Conservation (phyloP, 2,329 filamentous ascomycete genomes). For the Pseudocercospora macadamiae region DNA sequence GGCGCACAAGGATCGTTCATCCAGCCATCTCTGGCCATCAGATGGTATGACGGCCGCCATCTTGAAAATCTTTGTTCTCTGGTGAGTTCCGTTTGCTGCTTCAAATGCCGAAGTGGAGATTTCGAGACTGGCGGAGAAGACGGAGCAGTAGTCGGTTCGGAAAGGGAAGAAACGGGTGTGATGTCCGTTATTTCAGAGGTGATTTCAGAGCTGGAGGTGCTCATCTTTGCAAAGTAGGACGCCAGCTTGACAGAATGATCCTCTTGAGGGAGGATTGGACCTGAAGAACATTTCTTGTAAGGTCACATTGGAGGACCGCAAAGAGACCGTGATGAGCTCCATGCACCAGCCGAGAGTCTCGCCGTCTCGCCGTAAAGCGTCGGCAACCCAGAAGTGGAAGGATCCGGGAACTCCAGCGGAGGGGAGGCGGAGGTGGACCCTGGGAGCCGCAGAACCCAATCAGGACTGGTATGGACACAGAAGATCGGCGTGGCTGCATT, state of each 20-base stretch:
- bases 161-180: constrained; percentile 12
- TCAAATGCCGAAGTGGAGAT: neutral
- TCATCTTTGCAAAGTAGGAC: constrained; percentile 14
- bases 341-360: constrained; percentile 2
- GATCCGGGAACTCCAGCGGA: neutral
- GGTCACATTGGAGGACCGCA: neutral
- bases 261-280: neutral
- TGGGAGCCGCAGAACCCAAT: neutral
- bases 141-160: constrained; percentile 8
- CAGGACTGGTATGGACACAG: neutral
- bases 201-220: constrained; percentile 14
- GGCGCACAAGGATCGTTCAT: constrained; percentile 51
- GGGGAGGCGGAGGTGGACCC: neutral
- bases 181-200: constrained; percentile 11
- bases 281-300: constrained; percentile 9
- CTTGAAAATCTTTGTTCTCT: constrained; percentile 17
- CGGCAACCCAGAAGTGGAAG: neutral
- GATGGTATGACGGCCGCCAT: constrained; percentile 40
- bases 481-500: neutral
- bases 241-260: constrained; percentile 1
- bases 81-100: constrained; percentile 6
- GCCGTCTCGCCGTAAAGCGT: neutral
- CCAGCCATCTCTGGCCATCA: constrained; percentile 44
- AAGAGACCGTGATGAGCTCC: neutral
- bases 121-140: neutral